phyloP scores from a whole-genome alignment of 179 eudicot species.

The Dionaea muscipula region DNA sequence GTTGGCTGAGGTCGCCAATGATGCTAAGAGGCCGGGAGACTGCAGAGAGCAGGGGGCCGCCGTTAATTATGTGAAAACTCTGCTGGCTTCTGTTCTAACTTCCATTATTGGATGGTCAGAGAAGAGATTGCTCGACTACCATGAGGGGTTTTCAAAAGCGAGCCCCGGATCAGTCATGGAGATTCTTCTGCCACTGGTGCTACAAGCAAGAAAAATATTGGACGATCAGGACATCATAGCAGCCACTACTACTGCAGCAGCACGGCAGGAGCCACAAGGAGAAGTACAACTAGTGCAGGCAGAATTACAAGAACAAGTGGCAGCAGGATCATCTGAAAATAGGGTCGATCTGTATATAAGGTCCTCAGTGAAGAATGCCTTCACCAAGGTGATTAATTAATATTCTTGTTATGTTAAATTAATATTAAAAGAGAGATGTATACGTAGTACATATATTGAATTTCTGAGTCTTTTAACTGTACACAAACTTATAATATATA shows the following conservation, averaged over 20 bases:
- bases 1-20: conserved; percentile 55
- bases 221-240: conserved; percentile 55
- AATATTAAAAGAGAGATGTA: no score
- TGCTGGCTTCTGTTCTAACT: conserved; percentile 41
- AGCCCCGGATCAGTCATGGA: conserved; percentile 42
- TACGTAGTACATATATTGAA: background rate
- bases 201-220: conserved; percentile 43
- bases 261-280: conserved; percentile 28
- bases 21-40: conserved; percentile 55
- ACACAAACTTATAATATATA: no score
- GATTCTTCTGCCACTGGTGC: conserved; percentile 44
- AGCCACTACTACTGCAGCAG: conserved; percentile 23
- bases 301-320: background rate
- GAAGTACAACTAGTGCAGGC: no score
- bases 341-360: conserved; percentile 56
- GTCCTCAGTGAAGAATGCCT: conserved; percentile 55
- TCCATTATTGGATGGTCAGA: conserved; percentile 62
- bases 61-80: conserved; percentile 41
- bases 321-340: background rate
- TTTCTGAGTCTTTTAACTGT: no score
- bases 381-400: no score
- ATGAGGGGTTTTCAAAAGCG: conserved; percentile 28
- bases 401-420: no score
- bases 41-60: conserved; percentile 36
- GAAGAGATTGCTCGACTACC: conserved; percentile 53